Evolutionary conservation across 768 basidiomycete species (phyloP), one percentile per base, ranked within the genome.

Genomic region (Tricholoma furcatifolium): DNA sequence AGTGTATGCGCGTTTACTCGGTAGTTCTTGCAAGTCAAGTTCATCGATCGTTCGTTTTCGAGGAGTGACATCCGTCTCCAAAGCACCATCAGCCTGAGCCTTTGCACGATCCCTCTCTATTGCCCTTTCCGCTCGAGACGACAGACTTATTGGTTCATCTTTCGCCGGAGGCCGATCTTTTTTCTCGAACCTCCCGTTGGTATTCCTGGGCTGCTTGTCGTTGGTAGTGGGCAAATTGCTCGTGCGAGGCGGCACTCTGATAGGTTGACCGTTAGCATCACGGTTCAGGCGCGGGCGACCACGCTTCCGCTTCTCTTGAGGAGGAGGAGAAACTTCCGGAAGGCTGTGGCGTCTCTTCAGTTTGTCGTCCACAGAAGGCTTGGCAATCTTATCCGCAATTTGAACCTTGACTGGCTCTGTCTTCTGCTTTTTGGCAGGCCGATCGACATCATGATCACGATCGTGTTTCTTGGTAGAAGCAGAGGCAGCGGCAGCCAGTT

Each of bases 111-210:
- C 72, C 51, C 75, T 69, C 50, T 75, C 75, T 31, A 70, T 57
- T 23, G 71, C 70, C 55, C 74, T 71, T 60, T 75, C 71, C 0
- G 71, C 70, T 17, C 76, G 72, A 14, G 74, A 67, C 18, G 69
- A 61, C 6, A 60, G 35, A 30, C 21, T 36, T 12, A 17, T 41
- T 47, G 39, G 53, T 17, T 40, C 50, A 12, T 51, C 64, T 62
- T 66, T 75, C 60, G 75, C 71, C 54, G 71, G 62, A 50, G 68
- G 73, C 60, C 69, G 70, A 32, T 70, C 73, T 64, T 87, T 86
- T 70, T 79, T 83, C 32, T 84, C 84, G 57, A 88, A 88, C 15
- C 84, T 75, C 39, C 86, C 86, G 56, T 87, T 86, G 15, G 67
- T 68, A 47, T 82, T 79, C 52, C 86, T 75, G 2, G 86, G 86